Conservation (phyloP, 306 rosid genomes). For the Crotalaria pallida region DNA sequence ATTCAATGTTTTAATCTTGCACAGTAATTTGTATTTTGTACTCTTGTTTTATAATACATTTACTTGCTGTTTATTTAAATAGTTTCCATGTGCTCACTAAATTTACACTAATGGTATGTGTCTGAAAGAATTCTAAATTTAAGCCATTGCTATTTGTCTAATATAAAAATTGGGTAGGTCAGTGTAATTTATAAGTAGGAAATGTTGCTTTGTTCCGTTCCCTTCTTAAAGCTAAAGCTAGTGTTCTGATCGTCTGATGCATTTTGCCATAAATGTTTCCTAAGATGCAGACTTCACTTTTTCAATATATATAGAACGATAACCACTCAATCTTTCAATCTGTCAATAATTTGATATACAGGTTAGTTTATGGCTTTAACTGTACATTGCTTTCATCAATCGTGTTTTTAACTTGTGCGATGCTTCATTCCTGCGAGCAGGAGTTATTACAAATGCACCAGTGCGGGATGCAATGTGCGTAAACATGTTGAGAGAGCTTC, state of each 20-base stretch:
- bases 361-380: background rate
- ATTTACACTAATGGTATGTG: background rate
- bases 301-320: no score
- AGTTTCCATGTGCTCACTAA: background rate
- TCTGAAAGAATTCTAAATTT: background rate
- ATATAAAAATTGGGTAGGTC: background rate
- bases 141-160: background rate
- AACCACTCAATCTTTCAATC: background rate
- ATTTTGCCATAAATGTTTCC: background rate
- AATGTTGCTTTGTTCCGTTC: background rate
- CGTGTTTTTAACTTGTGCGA: background rate
- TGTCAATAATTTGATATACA: background rate
- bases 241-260: background rate
- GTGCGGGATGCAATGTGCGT: slow-evolving; percentile 85
- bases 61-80: background rate
- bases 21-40: background rate
- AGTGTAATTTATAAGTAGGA: background rate
- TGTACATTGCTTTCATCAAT: background rate
- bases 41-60: background rate
- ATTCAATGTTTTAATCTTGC: background rate
- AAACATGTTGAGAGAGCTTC: slow-evolving; percentile 97
- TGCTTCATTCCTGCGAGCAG: slow-evolving; percentile 37
- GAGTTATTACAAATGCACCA: slow-evolving; percentile 97
- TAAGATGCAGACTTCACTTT: background rate
- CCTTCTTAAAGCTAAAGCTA: slow-evolving; percentile 15